These are phyloP conservation scores for Golubevia sp. DNA, from an alignment of 1,284 basidiomycete species.

Conservation along the genomic window DNA sequence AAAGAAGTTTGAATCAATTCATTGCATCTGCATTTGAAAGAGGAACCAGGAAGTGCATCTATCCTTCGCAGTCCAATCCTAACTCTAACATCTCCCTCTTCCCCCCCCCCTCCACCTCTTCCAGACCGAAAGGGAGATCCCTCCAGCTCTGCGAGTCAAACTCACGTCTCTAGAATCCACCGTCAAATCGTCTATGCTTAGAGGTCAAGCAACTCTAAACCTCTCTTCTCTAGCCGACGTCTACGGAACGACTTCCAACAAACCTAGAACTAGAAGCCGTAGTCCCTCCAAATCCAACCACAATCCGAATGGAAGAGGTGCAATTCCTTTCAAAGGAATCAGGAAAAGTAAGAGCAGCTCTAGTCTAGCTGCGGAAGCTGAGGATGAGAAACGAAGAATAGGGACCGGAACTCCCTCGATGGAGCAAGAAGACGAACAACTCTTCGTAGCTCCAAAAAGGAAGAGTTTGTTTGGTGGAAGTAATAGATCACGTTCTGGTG, in stretches of 20 bases:
- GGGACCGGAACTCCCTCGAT: not conserved
- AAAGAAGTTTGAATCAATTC: not conserved
- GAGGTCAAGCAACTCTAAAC: constrained; percentile 75
- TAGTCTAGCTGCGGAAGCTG: not conserved
- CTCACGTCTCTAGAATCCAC: constrained; percentile 76
- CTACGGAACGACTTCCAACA: not conserved
- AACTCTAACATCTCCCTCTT: not conserved
- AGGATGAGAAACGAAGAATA: not conserved
- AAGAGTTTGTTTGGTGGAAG: not conserved
- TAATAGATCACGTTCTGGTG: not conserved
- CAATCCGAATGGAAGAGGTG: constrained; percentile 36
- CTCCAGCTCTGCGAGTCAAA: constrained; percentile 74
- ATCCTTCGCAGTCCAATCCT: not conserved
- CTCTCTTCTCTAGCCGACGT: constrained; percentile 61
- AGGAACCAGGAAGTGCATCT: not conserved
- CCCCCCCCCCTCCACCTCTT: not conserved
- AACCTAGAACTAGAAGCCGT: not conserved
- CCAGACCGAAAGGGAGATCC: constrained; percentile 68
- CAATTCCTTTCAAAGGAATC: too few relatives aligned
- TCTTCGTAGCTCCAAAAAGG: not conserved
- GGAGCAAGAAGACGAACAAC: not conserved
- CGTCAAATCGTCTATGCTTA: constrained; percentile 87
- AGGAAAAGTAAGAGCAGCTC: too few relatives aligned
- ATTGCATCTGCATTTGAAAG: not conserved
- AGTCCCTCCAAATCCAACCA: constrained; percentile 6